Conservation (phyloP, 75 land plant genomes). For the Pinus albicaulis region DNA sequence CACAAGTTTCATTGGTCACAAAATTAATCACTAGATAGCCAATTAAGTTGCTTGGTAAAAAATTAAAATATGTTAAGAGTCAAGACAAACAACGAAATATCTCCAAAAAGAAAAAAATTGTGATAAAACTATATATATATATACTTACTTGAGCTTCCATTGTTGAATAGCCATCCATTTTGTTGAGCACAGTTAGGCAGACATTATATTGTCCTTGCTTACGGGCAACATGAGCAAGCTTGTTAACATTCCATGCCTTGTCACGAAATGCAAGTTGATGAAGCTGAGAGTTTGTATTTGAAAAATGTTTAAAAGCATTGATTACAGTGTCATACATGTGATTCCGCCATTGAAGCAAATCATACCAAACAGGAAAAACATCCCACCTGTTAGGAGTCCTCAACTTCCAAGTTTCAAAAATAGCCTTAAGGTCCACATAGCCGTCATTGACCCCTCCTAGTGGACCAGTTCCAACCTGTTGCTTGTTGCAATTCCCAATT, state of each 20-base stretch:
- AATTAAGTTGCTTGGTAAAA: no score
- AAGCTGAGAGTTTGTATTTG: slow-evolving; percentile 68
- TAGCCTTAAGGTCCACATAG: slow-evolving; percentile 88
- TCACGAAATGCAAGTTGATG: slow-evolving; percentile 93
- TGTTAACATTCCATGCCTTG: slow-evolving; percentile 98
- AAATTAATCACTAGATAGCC: neutral
- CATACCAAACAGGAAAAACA: slow-evolving; percentile 91
- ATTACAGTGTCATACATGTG: slow-evolving; percentile 90
- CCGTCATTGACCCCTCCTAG: slow-evolving; percentile 46
- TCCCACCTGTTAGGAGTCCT: slow-evolving; percentile 98
- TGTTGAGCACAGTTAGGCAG: slow-evolving; percentile 86
- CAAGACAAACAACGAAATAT: neutral
- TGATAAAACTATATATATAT: neutral
- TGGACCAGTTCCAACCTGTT: slow-evolving; percentile 43
- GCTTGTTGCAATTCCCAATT: slow-evolving; percentile 86
- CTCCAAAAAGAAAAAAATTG: neutral
- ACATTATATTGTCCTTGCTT: slow-evolving; percentile 97
- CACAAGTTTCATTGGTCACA: neutral
- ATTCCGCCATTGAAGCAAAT: slow-evolving; percentile 94
- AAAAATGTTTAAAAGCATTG: slow-evolving; percentile 86
- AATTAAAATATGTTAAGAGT: no score
- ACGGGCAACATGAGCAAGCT: slow-evolving; percentile 92
- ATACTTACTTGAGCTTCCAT: slow-evolving; percentile 92
- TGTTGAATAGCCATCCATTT: slow-evolving; percentile 92
- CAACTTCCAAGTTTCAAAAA: slow-evolving; percentile 95